Conservation (phyloP, 768 basidiomycete species). For the Kwoniella sp. region DNA sequence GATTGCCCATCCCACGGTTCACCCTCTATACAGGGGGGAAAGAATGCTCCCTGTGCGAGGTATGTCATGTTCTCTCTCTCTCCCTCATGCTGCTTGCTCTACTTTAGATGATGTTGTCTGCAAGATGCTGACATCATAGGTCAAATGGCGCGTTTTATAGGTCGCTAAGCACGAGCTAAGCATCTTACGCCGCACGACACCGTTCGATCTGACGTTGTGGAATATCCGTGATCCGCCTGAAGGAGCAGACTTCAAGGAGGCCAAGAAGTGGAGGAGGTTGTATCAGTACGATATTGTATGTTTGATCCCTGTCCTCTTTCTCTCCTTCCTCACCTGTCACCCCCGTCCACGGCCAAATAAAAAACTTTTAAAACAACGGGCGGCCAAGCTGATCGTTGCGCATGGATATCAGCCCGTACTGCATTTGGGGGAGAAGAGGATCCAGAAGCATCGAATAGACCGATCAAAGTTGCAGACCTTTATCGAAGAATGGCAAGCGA, state of each 20-base stretch:
- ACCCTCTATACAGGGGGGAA: slow-evolving; percentile 55
- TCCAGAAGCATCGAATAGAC: slow-evolving; percentile 54
- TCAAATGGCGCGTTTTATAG: slow-evolving; percentile 15
- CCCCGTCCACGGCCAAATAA: too few relatives aligned
- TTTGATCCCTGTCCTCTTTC: not conserved
- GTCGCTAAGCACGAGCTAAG: slow-evolving; percentile 50
- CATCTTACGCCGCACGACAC: slow-evolving; percentile 38
- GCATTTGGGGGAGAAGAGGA: slow-evolving; percentile 43
- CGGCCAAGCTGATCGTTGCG: too few relatives aligned
- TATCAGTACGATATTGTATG: slow-evolving; percentile 55
- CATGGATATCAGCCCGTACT: slow-evolving; percentile 46
- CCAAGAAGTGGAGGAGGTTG: slow-evolving; percentile 46
- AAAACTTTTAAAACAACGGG: too few relatives aligned
- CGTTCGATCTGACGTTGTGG: slow-evolving; percentile 46
- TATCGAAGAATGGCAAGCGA: slow-evolving; percentile 43
- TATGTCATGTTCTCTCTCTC: slow-evolving; percentile 31
- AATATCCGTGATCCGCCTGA: slow-evolving; percentile 52
- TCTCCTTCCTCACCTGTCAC: slow-evolving; percentile 1
- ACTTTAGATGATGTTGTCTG: too few relatives aligned
- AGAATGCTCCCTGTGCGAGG: slow-evolving; percentile 55
- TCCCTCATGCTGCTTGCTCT: too few relatives aligned
- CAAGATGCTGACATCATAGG: too few relatives aligned
- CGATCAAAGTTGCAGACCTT: slow-evolving; percentile 28
- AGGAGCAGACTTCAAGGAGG: slow-evolving; percentile 37
- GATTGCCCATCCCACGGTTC: slow-evolving; percentile 40